phyloP scores from a whole-genome alignment of 2,329 filamentous ascomycete species.

The Aphanoascus verrucosus region DNA sequence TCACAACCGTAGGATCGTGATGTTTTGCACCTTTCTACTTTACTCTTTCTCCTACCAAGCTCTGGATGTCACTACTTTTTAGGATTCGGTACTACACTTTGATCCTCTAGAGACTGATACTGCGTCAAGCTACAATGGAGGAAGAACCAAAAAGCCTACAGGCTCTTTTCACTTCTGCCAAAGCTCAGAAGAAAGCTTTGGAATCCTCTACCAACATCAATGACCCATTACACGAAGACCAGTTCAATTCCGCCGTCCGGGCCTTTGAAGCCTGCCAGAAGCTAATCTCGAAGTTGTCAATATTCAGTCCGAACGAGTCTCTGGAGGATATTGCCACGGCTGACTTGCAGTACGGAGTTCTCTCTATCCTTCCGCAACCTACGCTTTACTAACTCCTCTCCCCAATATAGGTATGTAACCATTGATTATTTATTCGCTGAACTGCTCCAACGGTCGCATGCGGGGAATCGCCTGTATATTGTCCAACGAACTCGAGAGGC shows the following conservation, averaged over 20 bases:
- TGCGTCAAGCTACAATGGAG: conserved; percentile 12
- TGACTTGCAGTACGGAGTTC: conserved; percentile 56
- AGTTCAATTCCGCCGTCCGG: conserved; percentile 55
- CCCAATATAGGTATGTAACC: conserved; percentile 53
- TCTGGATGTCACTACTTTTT: too few species aligned
- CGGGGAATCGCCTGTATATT: conserved; percentile 51
- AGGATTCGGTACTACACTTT: too few species aligned
- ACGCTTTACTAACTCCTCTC: conserved; percentile 18
- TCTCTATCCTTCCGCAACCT: not conserved
- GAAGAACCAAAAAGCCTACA: conserved; percentile 46
- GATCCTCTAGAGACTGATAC: not conserved
- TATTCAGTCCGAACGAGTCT: conserved; percentile 86
- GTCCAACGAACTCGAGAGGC: conserved; percentile 55
- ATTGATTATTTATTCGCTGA: conserved; percentile 71
- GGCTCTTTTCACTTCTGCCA: conserved; percentile 45
- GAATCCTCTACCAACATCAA: conserved; percentile 53
- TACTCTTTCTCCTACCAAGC: too few species aligned
- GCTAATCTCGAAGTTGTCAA: conserved; percentile 57
- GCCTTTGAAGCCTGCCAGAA: conserved; percentile 63
- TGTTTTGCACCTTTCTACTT: too few species aligned
- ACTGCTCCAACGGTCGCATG: conserved; percentile 56
- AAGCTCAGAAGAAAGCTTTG: conserved; percentile 46
- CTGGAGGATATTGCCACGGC: conserved; percentile 75
- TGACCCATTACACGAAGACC: conserved; percentile 55
- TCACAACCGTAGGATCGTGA: too few species aligned